phyloP scores from a whole-genome alignment of 345 rosid genomes.

The Bruguiera gymnorhiza region DNA sequence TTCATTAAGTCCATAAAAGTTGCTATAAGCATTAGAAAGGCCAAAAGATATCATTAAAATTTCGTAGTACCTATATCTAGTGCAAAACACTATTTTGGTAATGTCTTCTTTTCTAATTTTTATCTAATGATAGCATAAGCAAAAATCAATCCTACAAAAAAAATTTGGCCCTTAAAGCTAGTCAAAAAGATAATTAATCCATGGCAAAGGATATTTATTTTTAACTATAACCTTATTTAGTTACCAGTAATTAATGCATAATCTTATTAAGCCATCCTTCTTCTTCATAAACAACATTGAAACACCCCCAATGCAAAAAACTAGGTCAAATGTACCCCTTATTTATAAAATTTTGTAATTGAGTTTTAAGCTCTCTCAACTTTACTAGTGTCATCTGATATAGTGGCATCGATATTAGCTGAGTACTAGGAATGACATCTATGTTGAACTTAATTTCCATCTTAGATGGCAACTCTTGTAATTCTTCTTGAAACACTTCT shows the following conservation, averaged over 20 bases:
- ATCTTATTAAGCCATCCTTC: background rate
- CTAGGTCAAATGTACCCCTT: background rate
- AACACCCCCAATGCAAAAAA: background rate
- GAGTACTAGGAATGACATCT: background rate
- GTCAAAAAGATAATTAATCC: background rate
- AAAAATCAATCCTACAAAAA: background rate
- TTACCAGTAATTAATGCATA: background rate
- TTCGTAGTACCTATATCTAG: conserved; percentile 6
- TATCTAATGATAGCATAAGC: background rate
- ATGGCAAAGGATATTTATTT: background rate
- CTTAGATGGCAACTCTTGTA: background rate
- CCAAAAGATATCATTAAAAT: conserved; percentile 5
- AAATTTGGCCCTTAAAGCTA: background rate
- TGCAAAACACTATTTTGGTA: background rate
- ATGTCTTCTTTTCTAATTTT: background rate
- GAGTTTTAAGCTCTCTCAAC: background rate
- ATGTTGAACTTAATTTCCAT: conserved; percentile 1
- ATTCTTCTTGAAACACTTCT: background rate
- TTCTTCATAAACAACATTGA: conserved; percentile 3
- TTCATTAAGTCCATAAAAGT: conserved; percentile 1
- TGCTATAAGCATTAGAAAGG: background rate
- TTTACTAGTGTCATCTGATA: background rate
- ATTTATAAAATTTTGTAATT: background rate
- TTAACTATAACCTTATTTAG: background rate
- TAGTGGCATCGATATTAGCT: background rate